These are phyloP conservation scores for Xylaria venustula DNA, from an alignment of 495 filamentous ascomycete genomes.

Conservation along the genomic window DNA sequence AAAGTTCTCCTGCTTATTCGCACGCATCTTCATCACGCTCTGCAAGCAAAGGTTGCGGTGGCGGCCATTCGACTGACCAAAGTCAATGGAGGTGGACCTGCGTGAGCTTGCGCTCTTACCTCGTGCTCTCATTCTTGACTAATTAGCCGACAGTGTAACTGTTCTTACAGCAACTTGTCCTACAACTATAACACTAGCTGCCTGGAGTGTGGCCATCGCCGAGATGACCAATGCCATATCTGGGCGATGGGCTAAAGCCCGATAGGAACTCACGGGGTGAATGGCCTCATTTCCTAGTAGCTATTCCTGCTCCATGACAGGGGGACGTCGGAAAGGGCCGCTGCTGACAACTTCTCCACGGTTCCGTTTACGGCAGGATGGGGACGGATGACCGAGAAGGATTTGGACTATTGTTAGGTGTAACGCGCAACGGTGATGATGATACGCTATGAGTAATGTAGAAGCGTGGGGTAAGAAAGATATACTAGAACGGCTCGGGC, in stretches of 20 bases:
- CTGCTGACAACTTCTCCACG: not conserved
- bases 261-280: not conserved
- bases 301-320: not conserved
- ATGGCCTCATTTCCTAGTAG: not conserved
- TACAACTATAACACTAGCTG: not conserved
- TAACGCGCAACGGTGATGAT: not conserved
- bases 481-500: conserved; percentile 3
- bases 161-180: not conserved
- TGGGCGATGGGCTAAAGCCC: not conserved
- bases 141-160: not conserved
- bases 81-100: conserved; percentile 7
- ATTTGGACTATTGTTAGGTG: not conserved
- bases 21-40: not conserved
- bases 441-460: not conserved
- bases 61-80: not conserved
- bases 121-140: not conserved
- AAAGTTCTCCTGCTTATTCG: not conserved
- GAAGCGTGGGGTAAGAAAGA: not conserved
- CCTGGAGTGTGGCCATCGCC: not conserved
- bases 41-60: not conserved
- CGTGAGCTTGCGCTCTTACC: not conserved
- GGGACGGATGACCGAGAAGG: not conserved
- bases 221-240: not conserved
- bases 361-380: not conserved
- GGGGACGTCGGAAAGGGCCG: not conserved